Evolutionary conservation across 2,329 filamentous ascomycete species (phyloP), one percentile per base, ranked within the genome.

Genomic region (Apiospora aurea): DNA sequence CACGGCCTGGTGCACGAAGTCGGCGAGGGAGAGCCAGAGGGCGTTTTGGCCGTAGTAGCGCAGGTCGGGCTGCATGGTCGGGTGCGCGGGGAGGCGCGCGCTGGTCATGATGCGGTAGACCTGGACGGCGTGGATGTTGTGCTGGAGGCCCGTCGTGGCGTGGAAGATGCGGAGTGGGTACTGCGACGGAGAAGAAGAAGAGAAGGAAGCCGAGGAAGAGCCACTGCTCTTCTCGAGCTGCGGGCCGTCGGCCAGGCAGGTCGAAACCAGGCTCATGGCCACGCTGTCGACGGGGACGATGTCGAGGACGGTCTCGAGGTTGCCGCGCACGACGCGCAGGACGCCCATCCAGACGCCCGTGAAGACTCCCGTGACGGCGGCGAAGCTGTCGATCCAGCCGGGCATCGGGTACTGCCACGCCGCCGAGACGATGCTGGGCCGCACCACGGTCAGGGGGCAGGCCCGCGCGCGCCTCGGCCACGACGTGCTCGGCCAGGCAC

Each of bases 401-500:
- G 57, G 57, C 57, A 64, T 41, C 18, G 57, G 57, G 34, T 64
- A 34, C 34, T 41, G 29, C 57, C 57, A 64, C 18, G 34, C 57
- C 4, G 57, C 57, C 34, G 57, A 64, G 34, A 64, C 57, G 57
- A 64, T 64, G 29, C 57, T 64, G 18, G 57, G 57, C 18, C 57
- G 57, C 34, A 64, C 57, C 18, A 64, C 41, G 18, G 57, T 64
- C 34, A 64, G 34, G 3, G 3, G 34, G 57, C 29, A 64, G 18
- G 18, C 5, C 21, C 34, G 2, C 4, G 18, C 57, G 57, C 8
- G 57, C 10, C 34, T 64, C 57, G 34, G 57, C 34, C 8, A 41
- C 57, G 29, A 64, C 57, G 57, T 64, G 57, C 34, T 64, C 57
- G 10, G 57, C 57, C 57, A 64, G 41, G 66, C 41, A 68, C 41